A percentile compares a stretch with the other conserved stretches of the same genome.
Conservation (phyloP, 192 early-diverging fungal species). For the Backusella circina region DNA sequence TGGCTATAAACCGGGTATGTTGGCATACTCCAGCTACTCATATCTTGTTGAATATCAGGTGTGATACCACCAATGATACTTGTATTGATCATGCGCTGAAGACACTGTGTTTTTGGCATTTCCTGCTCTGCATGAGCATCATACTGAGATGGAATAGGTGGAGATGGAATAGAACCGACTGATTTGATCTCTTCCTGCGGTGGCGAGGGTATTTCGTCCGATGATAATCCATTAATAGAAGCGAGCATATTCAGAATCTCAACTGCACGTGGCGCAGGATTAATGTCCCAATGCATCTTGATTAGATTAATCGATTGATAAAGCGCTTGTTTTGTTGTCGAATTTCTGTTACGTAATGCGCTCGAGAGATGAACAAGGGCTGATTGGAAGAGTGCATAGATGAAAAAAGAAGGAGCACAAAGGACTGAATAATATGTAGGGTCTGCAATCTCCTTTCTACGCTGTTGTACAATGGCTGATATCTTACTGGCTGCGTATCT, state of each 20-base stretch:
- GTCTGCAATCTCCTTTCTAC: not conserved
- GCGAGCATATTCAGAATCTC: slow-evolving; percentile 12
- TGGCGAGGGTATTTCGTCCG: not conserved
- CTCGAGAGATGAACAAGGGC: slow-evolving; percentile 13
- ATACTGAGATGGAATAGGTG: not conserved
- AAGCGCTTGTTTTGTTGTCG: not conserved
- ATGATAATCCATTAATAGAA: not conserved
- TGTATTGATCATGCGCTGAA: slow-evolving; percentile 18
- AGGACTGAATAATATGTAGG: not conserved
- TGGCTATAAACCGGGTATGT: not conserved
- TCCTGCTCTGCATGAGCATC: not conserved
- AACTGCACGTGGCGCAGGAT: slow-evolving; percentile 3
- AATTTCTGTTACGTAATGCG: not conserved
- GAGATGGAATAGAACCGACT: not conserved
- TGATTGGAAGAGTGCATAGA: slow-evolving; percentile 14
- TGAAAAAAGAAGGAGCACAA: not conserved
- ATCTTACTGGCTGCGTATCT: slow-evolving; percentile 12
- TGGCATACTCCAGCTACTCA: not conserved
- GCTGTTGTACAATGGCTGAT: not conserved
- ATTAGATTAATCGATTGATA: slow-evolving; percentile 6
- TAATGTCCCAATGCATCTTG: not conserved
- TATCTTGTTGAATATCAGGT: slow-evolving; percentile 7
- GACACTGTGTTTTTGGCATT: not conserved
- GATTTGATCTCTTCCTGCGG: not conserved
- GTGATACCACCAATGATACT: slow-evolving; percentile 16